Conservation (phyloP, 2,329 filamentous ascomycete species). For the Exserohilum turcica region DNA sequence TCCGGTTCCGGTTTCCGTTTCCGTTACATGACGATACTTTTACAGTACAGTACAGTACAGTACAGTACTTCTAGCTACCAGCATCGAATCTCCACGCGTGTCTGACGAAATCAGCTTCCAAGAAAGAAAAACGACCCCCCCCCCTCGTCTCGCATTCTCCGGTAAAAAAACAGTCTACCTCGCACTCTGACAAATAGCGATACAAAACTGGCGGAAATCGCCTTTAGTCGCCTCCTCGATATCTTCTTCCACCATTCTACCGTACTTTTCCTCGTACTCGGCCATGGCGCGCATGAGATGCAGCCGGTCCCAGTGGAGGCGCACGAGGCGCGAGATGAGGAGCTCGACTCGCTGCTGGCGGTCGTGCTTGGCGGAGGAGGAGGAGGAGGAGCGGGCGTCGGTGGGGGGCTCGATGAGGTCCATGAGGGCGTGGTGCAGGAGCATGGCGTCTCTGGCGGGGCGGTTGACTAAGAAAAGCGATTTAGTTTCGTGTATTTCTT, state of each 20-base stretch:
- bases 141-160: too few species aligned
- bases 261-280: conserved; percentile 80
- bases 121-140: too few species aligned
- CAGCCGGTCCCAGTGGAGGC: conserved; percentile 87
- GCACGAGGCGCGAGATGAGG: conserved; percentile 83
- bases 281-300: conserved; percentile 81
- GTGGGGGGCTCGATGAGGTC: conserved; percentile 54
- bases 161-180: conserved; percentile 12
- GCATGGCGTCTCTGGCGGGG: conserved; percentile 87
- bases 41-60: too few species aligned
- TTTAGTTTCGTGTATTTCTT: background rate
- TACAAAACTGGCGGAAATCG: conserved; percentile 78
- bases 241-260: conserved; percentile 73
- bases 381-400: conserved; percentile 30
- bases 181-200: conserved; percentile 59
- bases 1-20: too few species aligned
- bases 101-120: too few species aligned
- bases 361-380: conserved; percentile 41
- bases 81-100: too few species aligned
- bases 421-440: conserved; percentile 83
- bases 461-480: conserved; percentile 67
- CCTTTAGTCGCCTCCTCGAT: conserved; percentile 77
- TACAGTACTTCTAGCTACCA: too few species aligned
- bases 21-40: too few species aligned
- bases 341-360: conserved; percentile 75